Conservation (phyloP, 1,139 yeast species). For the Eremothecium coryli region DNA sequence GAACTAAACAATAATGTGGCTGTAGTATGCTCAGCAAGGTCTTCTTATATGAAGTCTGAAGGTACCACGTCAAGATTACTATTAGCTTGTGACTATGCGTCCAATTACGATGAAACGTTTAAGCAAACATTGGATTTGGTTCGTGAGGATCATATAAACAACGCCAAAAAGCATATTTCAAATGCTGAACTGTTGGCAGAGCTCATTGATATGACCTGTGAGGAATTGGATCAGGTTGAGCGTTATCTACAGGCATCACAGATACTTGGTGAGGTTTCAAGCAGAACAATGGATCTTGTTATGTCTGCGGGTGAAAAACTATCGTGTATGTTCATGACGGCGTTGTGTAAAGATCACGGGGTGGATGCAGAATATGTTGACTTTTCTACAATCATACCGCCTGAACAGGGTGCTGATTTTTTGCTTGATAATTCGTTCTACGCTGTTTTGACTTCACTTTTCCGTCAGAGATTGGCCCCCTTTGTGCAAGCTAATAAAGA, state of each 20-base stretch:
- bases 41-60: conserved; percentile 81
- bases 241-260: conserved; percentile 77
- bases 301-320: conserved; percentile 93
- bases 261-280: conserved; percentile 82
- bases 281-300: conserved; percentile 79
- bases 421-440: conserved; percentile 64
- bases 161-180: conserved; percentile 52
- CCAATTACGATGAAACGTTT: conserved; percentile 41
- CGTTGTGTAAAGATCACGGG: conserved; percentile 74
- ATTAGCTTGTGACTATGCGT: conserved; percentile 70
- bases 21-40: conserved; percentile 92
- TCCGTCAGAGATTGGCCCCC: conserved; percentile 45
- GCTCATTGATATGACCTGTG: conserved; percentile 48
- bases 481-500: conserved; percentile 31
- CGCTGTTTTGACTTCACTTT: conserved; percentile 46
- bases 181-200: conserved; percentile 37
- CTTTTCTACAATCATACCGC: conserved; percentile 60
- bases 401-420: conserved; percentile 43
- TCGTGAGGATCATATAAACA: conserved; percentile 65
- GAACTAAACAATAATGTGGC: conserved; percentile 57
- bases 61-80: conserved; percentile 88
- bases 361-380: conserved; percentile 70
- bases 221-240: conserved; percentile 58
- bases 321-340: conserved; percentile 80
- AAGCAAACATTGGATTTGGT: conserved; percentile 48